Evolutionary conservation across 345 rosid species (phyloP).

Genomic region (Heritiera fomes): DNA sequence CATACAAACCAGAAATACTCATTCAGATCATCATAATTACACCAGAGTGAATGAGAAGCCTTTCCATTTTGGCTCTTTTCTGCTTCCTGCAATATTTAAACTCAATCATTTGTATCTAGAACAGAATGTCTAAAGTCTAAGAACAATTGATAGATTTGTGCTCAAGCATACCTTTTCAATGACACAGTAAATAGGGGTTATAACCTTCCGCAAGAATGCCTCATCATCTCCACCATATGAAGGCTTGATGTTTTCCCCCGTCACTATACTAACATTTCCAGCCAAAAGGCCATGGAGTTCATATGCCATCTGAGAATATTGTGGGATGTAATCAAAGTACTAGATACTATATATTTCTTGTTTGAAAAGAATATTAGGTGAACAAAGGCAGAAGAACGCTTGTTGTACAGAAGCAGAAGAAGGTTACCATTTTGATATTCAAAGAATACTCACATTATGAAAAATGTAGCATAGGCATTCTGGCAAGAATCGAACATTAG

Average conservation of each 20-base stretch:
- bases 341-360: slow-evolving; percentile 6
- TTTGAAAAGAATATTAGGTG: slow-evolving; percentile 6
- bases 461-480: slow-evolving; percentile 94
- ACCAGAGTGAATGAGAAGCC: slow-evolving; percentile 87
- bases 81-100: slow-evolving; percentile 68
- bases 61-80: slow-evolving; percentile 66
- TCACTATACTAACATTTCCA: slow-evolving; percentile 97
- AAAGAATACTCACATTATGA: slow-evolving; percentile 68
- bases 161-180: slow-evolving; percentile 61
- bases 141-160: not conserved
- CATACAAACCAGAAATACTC: slow-evolving; percentile 89
- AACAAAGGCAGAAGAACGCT: slow-evolving; percentile 4
- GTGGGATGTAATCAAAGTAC: not conserved
- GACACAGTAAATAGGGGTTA: slow-evolving; percentile 86
- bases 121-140: slow-evolving; percentile 26
- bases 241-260: slow-evolving; percentile 97
- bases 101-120: slow-evolving; percentile 25
- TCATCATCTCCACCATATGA: slow-evolving; percentile 98
- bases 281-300: slow-evolving; percentile 97
- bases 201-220: slow-evolving; percentile 87
- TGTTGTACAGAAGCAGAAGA: not conserved
- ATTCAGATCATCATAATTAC: slow-evolving; percentile 96
- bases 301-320: slow-evolving; percentile 83
- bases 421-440: slow-evolving; percentile 16
- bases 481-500: slow-evolving; percentile 94